Percentiles rank a stretch among this genome's conserved stretches.
These are phyloP conservation scores for Calonectria hawksworthii DNA, from an alignment of 2,329 filamentous ascomycete genomes.

Conservation along the genomic window DNA sequence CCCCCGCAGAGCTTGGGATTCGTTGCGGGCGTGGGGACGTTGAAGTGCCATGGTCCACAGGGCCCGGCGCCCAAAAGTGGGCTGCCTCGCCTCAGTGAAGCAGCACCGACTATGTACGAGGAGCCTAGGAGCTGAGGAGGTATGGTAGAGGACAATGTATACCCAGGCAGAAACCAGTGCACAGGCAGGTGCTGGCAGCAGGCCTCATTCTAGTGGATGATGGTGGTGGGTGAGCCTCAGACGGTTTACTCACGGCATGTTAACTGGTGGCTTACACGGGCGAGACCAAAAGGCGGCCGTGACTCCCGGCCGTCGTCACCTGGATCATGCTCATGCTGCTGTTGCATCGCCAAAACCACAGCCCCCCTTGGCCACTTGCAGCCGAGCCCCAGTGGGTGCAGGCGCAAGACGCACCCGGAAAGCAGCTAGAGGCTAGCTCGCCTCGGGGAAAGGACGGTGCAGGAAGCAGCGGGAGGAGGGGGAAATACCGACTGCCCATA, in stretches of 20 bases:
- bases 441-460: neutral
- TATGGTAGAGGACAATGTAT: neutral
- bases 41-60: neutral
- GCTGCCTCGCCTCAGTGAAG: neutral
- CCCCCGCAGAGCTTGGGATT: slow-evolving; percentile 17
- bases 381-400: slow-evolving; percentile 14
- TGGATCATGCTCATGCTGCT: neutral
- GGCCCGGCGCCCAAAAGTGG: slow-evolving; percentile 10
- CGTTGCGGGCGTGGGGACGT: slow-evolving; percentile 13
- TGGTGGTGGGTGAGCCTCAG: neutral
- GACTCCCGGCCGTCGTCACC: slow-evolving; percentile 5
- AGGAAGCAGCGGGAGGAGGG: neutral
- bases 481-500: neutral
- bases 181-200: neutral
- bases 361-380: slow-evolving; percentile 4
- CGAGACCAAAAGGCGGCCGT: neutral
- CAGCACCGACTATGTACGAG: neutral
- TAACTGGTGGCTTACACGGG: neutral
- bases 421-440: slow-evolving; percentile 1
- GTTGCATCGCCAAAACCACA: neutral
- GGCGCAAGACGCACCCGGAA: slow-evolving; percentile 2
- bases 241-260: neutral
- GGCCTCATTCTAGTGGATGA: neutral
- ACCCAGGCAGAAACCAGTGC: neutral
- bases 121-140: neutral